phyloP scores from a whole-genome alignment of 441 rosid species.

The Breynia disticha region DNA sequence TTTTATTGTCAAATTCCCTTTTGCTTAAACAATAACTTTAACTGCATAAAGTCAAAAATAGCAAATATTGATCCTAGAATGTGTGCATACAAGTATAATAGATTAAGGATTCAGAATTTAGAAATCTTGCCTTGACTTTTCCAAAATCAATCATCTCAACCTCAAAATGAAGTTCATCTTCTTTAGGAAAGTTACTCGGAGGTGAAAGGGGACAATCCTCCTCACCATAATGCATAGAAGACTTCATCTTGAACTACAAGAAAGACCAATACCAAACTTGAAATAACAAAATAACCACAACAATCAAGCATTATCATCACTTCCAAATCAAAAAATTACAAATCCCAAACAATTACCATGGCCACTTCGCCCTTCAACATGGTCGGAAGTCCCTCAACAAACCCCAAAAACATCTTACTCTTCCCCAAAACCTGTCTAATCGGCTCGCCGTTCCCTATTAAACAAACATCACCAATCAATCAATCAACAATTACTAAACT shows the following conservation, averaged over 20 bases:
- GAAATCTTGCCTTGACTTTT: conserved; percentile 65
- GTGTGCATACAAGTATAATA: too few relatives aligned
- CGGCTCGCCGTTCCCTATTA: conserved; percentile 73
- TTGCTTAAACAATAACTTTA: not conserved
- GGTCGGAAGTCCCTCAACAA: conserved; percentile 85
- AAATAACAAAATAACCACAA: not conserved
- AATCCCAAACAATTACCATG: conserved; percentile 45
- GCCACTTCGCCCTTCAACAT: conserved; percentile 96
- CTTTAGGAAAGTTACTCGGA: conserved; percentile 65
- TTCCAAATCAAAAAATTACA: not conserved
- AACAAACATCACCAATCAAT: conserved; percentile 13
- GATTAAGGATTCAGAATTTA: conserved; percentile 1
- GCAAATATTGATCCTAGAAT: too few relatives aligned
- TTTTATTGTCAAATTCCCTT: not conserved
- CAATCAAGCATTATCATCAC: not conserved
- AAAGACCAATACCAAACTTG: not conserved
- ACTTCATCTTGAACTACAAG: conserved; percentile 89
- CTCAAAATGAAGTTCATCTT: conserved; percentile 96
- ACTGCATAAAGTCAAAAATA: not conserved
- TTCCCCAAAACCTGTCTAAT: conserved; percentile 72
- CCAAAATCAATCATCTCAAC: conserved; percentile 72
- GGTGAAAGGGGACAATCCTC: conserved; percentile 72
- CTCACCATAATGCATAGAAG: conserved; percentile 88
- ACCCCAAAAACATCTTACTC: conserved; percentile 83
- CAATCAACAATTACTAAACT: not conserved